Evolutionary conservation across 2,329 filamentous ascomycete genomes (phyloP).

Genomic region (Cylindrodendrum hubeiense): DNA sequence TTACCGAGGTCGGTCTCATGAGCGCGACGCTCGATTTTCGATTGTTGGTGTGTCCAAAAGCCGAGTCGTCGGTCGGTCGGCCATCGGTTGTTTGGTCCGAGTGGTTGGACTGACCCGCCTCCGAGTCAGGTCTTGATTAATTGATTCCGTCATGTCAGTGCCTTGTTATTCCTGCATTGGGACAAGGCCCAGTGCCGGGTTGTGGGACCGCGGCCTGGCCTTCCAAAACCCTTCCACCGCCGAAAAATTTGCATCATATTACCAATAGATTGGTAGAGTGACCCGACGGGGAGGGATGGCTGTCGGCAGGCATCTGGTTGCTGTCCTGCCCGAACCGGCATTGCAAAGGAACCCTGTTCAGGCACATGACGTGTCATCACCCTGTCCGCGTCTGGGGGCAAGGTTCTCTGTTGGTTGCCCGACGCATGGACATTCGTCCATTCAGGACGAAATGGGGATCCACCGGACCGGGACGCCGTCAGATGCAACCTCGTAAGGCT

Average conservation of each 20-base stretch:
- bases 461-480: slow-evolving; percentile 72
- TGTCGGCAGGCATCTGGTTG: slow-evolving; percentile 28
- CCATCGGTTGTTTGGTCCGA: slow-evolving; percentile 34
- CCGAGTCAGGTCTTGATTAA: slow-evolving; percentile 34
- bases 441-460: slow-evolving; percentile 56
- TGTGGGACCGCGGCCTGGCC: slow-evolving; percentile 35
- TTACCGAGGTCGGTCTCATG: slow-evolving; percentile 15
- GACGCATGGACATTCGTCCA: slow-evolving; percentile 2
- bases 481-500: slow-evolving; percentile 67
- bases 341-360: slow-evolving; percentile 43
- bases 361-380: slow-evolving; percentile 43
- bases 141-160: slow-evolving; percentile 26
- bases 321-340: slow-evolving; percentile 39
- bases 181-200: slow-evolving; percentile 29
- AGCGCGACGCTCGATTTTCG: background rate
- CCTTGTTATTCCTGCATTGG: slow-evolving; percentile 17
- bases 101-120: slow-evolving; percentile 16
- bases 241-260: slow-evolving; percentile 45
- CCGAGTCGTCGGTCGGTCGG: slow-evolving; percentile 10
- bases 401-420: slow-evolving; percentile 17
- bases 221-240: slow-evolving; percentile 45
- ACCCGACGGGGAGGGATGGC: slow-evolving; percentile 22
- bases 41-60: background rate
- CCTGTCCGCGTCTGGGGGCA: background rate
- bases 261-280: slow-evolving; percentile 40